Percentiles rank a stretch among this genome's conserved stretches.
phyloP scores from a whole-genome alignment of 169 alveolate genomes.

The Plasmodium vivax region DNA sequence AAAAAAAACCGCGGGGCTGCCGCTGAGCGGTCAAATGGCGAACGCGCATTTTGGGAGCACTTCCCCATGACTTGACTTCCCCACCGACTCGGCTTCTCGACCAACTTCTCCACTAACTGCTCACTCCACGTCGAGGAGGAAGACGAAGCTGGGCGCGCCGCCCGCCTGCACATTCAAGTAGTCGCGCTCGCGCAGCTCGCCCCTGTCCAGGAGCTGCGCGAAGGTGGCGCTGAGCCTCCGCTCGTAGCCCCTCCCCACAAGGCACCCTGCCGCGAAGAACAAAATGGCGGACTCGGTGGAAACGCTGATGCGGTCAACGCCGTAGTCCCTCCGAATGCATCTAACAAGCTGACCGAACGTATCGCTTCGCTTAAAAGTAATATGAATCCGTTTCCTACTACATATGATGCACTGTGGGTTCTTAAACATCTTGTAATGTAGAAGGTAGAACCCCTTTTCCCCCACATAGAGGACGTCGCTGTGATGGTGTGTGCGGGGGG shows the following conservation, averaged over 20 bases:
- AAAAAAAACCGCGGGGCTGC: not conserved
- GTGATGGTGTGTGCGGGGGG: not conserved
- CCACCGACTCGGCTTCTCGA: not conserved
- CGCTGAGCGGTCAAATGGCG: not conserved
- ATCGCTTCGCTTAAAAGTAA: not conserved
- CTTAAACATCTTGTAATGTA: constrained; percentile 29
- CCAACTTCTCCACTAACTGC: not conserved
- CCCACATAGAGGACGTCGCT: constrained; percentile 60
- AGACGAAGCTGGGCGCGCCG: not conserved
- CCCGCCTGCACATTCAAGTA: constrained; percentile 27
- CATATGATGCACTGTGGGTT: constrained; percentile 18
- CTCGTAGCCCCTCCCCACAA: not conserved
- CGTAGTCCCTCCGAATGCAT: not conserved
- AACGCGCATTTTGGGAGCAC: not conserved
- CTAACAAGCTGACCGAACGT: not conserved
- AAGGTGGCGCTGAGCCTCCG: not conserved
- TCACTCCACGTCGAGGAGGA: constrained; percentile 20
- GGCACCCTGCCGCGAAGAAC: not conserved
- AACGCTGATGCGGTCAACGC: not conserved
- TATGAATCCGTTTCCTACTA: constrained; percentile 11
- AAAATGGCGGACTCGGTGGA: constrained; percentile 25
- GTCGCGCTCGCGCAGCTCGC: constrained; percentile 1
- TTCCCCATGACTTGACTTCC: not conserved
- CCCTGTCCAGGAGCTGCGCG: constrained; percentile 18
- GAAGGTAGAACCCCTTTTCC: constrained; percentile 31